Evolutionary conservation across 495 filamentous ascomycete genomes (phyloP), one percentile per base, ranked within the genome.

Genomic region (Penicillium steckii): DNA sequence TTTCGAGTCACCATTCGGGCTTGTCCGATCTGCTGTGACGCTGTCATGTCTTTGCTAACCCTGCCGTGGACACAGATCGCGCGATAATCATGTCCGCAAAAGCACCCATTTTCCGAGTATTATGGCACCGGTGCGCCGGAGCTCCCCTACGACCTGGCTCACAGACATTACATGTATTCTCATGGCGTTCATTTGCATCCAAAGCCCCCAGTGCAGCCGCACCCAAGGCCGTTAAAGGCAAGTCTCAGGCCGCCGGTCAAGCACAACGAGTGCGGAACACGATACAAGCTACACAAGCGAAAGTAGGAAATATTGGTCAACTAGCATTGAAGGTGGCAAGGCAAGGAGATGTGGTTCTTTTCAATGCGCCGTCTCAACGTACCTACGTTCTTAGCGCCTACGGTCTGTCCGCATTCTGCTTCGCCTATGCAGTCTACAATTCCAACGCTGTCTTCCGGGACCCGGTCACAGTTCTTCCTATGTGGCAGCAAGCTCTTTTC

Each of bases 291-390:
- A 22, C 38, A 23, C 38, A 19, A 19, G 10, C 23, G 3, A 41
- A 41, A n/a, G 23, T 18, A 1, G 61, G 64, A 60, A 46, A 60
- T 55, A 13, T 70, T 48, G 73, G 65, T 22, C 64, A 60, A 48
- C 29, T 76, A 7, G 66, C 68, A 41, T 55, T 60, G 7, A 72
- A 72, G 53, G 67, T 74, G 12, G 60, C 68, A 32, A 69, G 58
- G 48, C 56, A 70, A 35, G 70, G 73, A 15, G 53, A 71, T n/a
- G 52, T 76, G 9, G 35, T 80, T 0, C 68, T 89, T 26, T 90
- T 84, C 71, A 70, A 82, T 50, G 76, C 81, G 1, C 83, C 77
- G 4, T 83, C 84, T 4, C 83, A 89, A 55, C 74, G 75, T 46
- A 67, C 72, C 57, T 87, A 81, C 66, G 64, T 81, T 27, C 47